Percentiles rank a stretch among this genome's conserved stretches.
These are phyloP conservation scores for Nicotiana benthamiana DNA, from an alignment of 257 asterid species.

Conservation along the genomic window DNA sequence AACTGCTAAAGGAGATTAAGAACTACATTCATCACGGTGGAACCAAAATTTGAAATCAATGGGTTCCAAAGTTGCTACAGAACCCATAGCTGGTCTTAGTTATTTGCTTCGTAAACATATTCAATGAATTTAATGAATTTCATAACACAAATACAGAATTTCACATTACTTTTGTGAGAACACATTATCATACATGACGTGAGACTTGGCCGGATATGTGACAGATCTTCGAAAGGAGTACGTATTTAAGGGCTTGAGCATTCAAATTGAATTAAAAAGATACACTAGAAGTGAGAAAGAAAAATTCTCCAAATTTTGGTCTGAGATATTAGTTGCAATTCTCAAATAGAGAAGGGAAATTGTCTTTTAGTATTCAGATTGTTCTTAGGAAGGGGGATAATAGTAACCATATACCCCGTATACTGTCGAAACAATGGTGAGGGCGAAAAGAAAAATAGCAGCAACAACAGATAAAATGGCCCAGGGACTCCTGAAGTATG, in stretches of 20 bases:
- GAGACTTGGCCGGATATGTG: not conserved
- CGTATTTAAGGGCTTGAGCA: not conserved
- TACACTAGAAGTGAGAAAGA: not conserved
- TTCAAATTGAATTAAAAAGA: not conserved
- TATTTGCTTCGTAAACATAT: no score
- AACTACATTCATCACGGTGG: not conserved
- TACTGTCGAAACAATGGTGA: constrained; percentile 39
- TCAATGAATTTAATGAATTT: no score
- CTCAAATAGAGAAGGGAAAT: not conserved
- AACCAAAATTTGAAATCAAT: no score
- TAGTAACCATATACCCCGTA: constrained; percentile 24
- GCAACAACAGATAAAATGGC: constrained; percentile 40
- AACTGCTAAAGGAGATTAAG: not conserved
- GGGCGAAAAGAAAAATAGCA: constrained; percentile 45
- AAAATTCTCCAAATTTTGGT: not conserved
- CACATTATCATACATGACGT: not conserved
- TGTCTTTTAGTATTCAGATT: not conserved
- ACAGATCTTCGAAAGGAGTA: not conserved
- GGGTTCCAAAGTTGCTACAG: no score
- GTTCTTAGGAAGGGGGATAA: constrained; percentile 1
- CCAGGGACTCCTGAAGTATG: constrained; percentile 58
- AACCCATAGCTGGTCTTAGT: no score
- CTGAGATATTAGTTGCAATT: not conserved
- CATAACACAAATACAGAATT: no score
- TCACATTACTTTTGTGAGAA: not conserved